These are phyloP conservation scores for Coemansia sp. DNA, from an alignment of 192 early-diverging fungal genomes.

Conservation along the genomic window DNA sequence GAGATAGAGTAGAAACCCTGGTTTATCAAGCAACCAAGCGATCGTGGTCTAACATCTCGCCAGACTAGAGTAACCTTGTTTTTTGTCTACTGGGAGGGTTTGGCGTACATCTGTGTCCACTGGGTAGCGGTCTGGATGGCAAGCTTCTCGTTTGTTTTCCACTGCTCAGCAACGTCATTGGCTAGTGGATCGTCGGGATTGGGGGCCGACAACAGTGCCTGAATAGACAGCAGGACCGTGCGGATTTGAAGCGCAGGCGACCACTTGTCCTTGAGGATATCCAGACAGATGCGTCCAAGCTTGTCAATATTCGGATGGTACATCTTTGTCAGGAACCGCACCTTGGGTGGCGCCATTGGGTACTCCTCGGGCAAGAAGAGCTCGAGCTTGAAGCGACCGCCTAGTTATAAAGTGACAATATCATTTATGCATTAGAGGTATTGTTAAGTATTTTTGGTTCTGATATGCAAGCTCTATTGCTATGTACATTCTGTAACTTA, in stretches of 20 bases:
- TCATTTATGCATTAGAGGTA: neutral
- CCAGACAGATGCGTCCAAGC: conserved; percentile 94
- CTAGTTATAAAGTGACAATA: conserved; percentile 42
- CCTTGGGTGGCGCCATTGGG: conserved; percentile 98
- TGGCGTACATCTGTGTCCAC: conserved; percentile 38
- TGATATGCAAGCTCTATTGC: neutral
- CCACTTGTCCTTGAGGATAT: conserved; percentile 99
- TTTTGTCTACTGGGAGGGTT: neutral
- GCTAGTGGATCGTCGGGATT: conserved; percentile 98
- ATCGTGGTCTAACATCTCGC: too few species aligned
- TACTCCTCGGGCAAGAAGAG: conserved; percentile 97
- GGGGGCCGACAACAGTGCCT: conserved; percentile 93
- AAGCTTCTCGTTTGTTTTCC: conserved; percentile 94
- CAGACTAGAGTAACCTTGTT: too few species aligned
- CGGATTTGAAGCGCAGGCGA: conserved; percentile 97
- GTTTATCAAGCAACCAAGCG: too few species aligned
- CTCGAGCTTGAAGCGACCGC: conserved; percentile 90
- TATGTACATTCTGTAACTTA: conserved; percentile 21
- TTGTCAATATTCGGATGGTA: conserved; percentile 99
- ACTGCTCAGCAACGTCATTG: conserved; percentile 98
- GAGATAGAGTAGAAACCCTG: neutral
- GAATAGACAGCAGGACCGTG: conserved; percentile 95
- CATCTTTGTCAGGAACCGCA: conserved; percentile 96
- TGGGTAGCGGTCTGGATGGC: conserved; percentile 77
- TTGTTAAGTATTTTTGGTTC: too few species aligned